Evolutionary conservation across 352 stramenopile species (phyloP), one percentile per base, ranked within the genome.

Genomic region (Globisporangium echinulatum): DNA sequence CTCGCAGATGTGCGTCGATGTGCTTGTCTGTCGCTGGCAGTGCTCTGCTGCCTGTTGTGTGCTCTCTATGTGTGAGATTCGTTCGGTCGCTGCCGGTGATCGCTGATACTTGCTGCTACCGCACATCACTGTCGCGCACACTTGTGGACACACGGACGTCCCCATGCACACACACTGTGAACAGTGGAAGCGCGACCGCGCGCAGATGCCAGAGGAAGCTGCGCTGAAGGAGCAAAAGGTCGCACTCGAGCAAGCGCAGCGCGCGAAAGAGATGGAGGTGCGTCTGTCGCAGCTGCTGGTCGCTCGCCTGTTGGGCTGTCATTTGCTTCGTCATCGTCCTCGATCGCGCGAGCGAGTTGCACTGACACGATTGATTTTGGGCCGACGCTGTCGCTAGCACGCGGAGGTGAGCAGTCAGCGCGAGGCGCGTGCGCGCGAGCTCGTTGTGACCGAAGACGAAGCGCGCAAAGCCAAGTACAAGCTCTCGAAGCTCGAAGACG

Each of bases 231-330:
- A 65, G 15, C 69, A 79, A 62, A 93, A 93, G 54, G 64, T 79
- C 10, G 65, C 79, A 33, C 49, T 91, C 3, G 83, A 93, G 48
- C 81, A 59, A 37, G 67, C 87, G 15, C 81, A 92, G 54, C 79
- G 83, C 9, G 65, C 72, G 1, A 87, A 85, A 62, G 79, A 88
- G 54, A 71, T 90, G 58, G 79, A 92, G 74, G 81, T 90, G 58
- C 14, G 53, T 14, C 14, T 14, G 17, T 54, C 3, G 40, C 25
- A 33, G 25, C 25, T 33, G 25, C 25, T 33, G 25, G 25, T 33
- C 25, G 25, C 25, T 33, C 25, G 25, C 25, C 25, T 33, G 3
- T 33, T 33, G 1, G 25, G 25, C 3, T 33, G 25, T 33, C 25
- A 33, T 33, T 3, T 33, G 25, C 25, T 33, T 33, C 25, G 25